phyloP scores from a whole-genome alignment of 2,329 filamentous ascomycete species.

The Thielaviopsis ethacetica region DNA sequence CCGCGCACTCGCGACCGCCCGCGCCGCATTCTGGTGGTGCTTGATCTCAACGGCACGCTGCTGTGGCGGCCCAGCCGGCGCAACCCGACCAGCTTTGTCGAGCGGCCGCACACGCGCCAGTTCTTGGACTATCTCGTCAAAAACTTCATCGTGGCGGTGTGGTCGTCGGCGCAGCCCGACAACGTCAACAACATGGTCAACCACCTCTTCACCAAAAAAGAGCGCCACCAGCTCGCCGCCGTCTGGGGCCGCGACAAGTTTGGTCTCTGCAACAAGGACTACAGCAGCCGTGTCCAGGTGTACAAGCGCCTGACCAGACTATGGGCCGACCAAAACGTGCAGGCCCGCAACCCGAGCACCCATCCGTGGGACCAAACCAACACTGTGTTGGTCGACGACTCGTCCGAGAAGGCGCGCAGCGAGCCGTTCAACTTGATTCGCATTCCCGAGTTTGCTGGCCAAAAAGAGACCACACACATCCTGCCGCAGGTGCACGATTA shows the following conservation, averaged over 20 bases:
- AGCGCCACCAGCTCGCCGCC: constrained; percentile 42
- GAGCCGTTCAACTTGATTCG: constrained; percentile 74
- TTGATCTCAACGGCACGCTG: constrained; percentile 89
- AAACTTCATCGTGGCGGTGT: constrained; percentile 69
- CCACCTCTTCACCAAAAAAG: constrained; percentile 40
- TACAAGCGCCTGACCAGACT: constrained; percentile 70
- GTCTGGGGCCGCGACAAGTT: constrained; percentile 69
- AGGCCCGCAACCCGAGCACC: constrained; percentile 26
- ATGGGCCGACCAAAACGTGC: constrained; percentile 41
- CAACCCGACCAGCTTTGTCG: constrained; percentile 35
- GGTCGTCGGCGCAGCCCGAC: constrained; percentile 65
- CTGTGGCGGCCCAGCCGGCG: constrained; percentile 48
- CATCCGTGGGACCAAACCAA: constrained; percentile 60
- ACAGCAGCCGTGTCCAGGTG: constrained; percentile 56
- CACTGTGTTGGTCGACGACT: constrained; percentile 83
- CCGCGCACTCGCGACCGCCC: constrained; percentile 28
- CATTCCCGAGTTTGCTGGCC: constrained; percentile 58
- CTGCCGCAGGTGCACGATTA: constrained; percentile 46
- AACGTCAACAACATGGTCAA: constrained; percentile 57
- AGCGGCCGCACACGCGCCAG: constrained; percentile 47
- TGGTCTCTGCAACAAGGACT: constrained; percentile 47
- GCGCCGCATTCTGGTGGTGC: constrained; percentile 58
- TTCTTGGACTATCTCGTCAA: constrained; percentile 63
- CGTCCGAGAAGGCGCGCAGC: constrained; percentile 56
- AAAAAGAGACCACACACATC: constrained; percentile 25